Conservation (phyloP, 331 rosid genomes). For the Quercus lobata region DNA sequence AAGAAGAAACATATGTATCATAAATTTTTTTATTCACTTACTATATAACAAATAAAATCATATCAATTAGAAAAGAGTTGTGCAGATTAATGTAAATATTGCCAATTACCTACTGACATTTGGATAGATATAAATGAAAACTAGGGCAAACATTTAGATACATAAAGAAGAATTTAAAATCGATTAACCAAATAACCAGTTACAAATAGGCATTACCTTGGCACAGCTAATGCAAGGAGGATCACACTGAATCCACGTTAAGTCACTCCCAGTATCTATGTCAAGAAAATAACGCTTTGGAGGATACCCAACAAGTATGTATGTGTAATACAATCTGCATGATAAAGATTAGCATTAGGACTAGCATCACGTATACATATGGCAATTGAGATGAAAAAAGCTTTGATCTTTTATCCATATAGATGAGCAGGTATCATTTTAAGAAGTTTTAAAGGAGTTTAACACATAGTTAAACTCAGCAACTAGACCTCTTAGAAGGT, state of each 20-base stretch:
- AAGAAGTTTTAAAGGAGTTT: neutral
- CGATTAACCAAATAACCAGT: neutral
- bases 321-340: constrained; percentile 65
- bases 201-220: constrained; percentile 44
- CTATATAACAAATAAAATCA: neutral
- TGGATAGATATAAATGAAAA: neutral
- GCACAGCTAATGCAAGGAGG: constrained; percentile 85
- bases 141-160: neutral
- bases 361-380: neutral
- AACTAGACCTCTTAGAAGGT: neutral
- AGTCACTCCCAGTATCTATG: constrained; percentile 84
- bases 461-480: neutral
- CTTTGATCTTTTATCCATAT: neutral
- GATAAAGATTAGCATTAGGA: constrained; percentile 1
- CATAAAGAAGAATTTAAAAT: neutral
- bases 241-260: constrained; percentile 84
- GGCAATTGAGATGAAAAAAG: neutral
- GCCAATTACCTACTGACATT: neutral
- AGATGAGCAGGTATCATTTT: neutral
- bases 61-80: neutral
- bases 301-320: constrained; percentile 63
- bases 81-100: neutral
- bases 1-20: neutral
- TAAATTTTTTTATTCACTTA: neutral
- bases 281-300: constrained; percentile 73